Evolutionary conservation across 2,329 filamentous ascomycete species (phyloP).

Genomic region (Colletotrichum tamarilloi): DNA sequence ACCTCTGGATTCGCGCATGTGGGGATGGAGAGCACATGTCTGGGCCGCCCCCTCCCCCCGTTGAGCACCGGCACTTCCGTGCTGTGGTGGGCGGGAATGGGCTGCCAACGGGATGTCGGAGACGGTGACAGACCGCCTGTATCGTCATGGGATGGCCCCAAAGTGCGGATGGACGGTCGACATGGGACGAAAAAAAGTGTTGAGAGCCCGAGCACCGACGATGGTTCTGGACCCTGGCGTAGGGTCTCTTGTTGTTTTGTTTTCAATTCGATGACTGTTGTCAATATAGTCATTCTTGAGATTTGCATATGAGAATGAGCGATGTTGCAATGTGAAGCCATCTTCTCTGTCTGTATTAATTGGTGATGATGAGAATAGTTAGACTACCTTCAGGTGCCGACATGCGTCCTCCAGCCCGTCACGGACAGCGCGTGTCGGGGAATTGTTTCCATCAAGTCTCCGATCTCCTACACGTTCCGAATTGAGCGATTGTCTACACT

Average conservation of each 20-base stretch:
- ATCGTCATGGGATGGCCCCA: neutral
- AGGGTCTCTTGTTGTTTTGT: neutral
- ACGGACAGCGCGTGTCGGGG: neutral
- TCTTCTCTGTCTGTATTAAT: neutral
- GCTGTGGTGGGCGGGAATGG: neutral
- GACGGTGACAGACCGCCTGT: slow-evolving; percentile 13
- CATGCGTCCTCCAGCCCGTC: neutral
- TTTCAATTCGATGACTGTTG: neutral
- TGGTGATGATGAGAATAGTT: neutral
- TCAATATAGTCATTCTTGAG: too few relatives aligned
- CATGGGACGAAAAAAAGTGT: slow-evolving; percentile 13
- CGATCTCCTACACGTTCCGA: neutral
- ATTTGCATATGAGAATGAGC: neutral
- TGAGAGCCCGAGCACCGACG: neutral
- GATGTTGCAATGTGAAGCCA: neutral
- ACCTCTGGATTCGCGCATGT: neutral
- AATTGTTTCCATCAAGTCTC: slow-evolving; percentile 1
- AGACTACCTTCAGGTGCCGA: neutral
- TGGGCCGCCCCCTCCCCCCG: neutral
- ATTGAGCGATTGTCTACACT: neutral
- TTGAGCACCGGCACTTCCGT: slow-evolving; percentile 8
- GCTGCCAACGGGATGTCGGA: neutral
- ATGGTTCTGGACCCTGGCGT: neutral
- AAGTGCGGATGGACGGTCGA: neutral
- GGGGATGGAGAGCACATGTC: neutral